These are phyloP conservation scores for Scutellaria galericulata DNA, from an alignment of 257 asterid genomes.

Conservation along the genomic window DNA sequence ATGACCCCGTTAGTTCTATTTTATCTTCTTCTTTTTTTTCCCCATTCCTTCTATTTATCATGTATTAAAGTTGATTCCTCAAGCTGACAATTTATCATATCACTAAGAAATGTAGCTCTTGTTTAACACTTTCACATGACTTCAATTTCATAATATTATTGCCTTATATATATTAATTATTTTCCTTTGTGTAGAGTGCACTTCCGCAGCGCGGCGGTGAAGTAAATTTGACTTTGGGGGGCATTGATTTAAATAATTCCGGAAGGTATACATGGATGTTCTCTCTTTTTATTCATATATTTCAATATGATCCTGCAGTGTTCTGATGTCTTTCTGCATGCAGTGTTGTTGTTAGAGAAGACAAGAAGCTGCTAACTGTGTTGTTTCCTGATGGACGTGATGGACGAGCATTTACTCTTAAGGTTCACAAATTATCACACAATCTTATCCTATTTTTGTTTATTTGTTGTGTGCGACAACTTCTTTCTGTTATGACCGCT, in stretches of 20 bases:
- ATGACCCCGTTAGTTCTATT: conserved; percentile 73
- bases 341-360: conserved; percentile 99
- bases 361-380: conserved; percentile 90
- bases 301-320: conserved; percentile 29
- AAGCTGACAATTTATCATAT: conserved; percentile 12
- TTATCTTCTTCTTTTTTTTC: not conserved
- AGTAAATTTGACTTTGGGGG: conserved; percentile 93
- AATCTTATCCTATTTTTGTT: not conserved
- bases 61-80: conserved; percentile 21
- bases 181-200: conserved; percentile 65
- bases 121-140: conserved; percentile 10
- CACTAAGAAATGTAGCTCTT: conserved; percentile 12
- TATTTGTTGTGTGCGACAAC: not conserved
- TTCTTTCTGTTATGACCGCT: not conserved
- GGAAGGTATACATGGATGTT: conserved; percentile 70
- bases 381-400: conserved; percentile 99
- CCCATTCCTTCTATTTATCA: conserved; percentile 16
- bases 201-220: conserved; percentile 97
- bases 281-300: conserved; percentile 25
- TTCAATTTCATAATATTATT: conserved; percentile 27
- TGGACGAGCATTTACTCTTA: conserved; percentile 97
- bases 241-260: conserved; percentile 94
- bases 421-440: conserved; percentile 55
- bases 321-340: conserved; percentile 41
- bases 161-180: conserved; percentile 21